These are phyloP conservation scores for Avena sativa DNA, from an alignment of 176 grass and related monocot species.

Conservation along the genomic window DNA sequence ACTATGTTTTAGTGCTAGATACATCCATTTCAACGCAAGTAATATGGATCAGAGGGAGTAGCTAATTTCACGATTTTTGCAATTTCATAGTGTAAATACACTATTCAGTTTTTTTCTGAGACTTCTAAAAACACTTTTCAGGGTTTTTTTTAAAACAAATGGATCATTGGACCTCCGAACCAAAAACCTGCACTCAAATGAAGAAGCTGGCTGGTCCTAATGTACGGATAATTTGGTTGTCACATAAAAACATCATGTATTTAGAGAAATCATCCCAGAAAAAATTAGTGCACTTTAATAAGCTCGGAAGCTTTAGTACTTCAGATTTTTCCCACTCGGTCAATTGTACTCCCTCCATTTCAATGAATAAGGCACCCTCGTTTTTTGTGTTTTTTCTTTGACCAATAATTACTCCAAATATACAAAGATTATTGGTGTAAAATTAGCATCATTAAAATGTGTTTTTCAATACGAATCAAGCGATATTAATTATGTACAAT, in stretches of 20 bases:
- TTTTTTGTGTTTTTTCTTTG: too few relatives aligned
- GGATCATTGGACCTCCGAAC: background rate
- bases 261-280: background rate
- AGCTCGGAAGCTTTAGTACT: slow-evolving; percentile 8
- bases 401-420: too few relatives aligned
- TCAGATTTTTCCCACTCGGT: background rate
- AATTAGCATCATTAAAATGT: too few relatives aligned
- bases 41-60: too few relatives aligned
- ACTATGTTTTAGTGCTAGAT: too few relatives aligned
- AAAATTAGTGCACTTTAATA: background rate
- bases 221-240: background rate
- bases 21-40: too few relatives aligned
- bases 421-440: too few relatives aligned
- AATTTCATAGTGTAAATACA: background rate
- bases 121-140: background rate
- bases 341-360: background rate
- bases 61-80: background rate
- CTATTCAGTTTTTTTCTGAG: background rate
- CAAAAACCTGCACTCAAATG: background rate
- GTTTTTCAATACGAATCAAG: too few relatives aligned
- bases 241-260: background rate
- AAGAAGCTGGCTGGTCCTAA: background rate
- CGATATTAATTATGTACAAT: too few relatives aligned
- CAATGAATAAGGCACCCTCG: too few relatives aligned
- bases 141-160: background rate